Evolutionary conservation across 306 rosid species (phyloP), one percentile per base, ranked within the genome.

Genomic region (Ammopiptanthus mongolicus): DNA sequence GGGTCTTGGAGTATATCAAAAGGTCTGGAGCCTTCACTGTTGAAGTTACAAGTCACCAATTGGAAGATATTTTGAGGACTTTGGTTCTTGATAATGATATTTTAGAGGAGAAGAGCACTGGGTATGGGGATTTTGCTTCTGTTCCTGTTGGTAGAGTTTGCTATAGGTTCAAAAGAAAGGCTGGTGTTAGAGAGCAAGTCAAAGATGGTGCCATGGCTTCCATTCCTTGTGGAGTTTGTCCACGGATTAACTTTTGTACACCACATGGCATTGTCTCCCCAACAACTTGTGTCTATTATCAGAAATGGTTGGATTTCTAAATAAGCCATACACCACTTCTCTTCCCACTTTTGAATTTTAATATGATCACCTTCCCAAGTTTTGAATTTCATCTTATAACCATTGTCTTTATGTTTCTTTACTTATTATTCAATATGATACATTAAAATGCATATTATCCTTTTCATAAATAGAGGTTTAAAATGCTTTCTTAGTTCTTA

Each of bases 171-270:
- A 41, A n/a, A 51, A 78, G 63, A 67, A 86, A 84, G 70, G 86
- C 74, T 42, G 48, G 84, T 6, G 15, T 0, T 8, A 77, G 8
- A 57, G 86, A 72, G 41, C 82, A 81, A 3, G 77, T 55, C 0
- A 83, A 56, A 44, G 44, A 14, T 10, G 86, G 84, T 23, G 84
- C 81, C 36, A 71, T 87, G 89, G 87, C 90, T 77, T 89, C 95
- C 60, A 79, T 82, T 80, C 91, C 90, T 4, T 89, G 95, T 29
- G 91, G 88, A 61, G 88, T 85, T 74, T 89, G 95, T 73, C 90
- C 91, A 0, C 42, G 84, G 37, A 85, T 81, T 2, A 81, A 50
- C 56, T n/a, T 44, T 6, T 87, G 95, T 72, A 51, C 90, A 3
- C 81, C 87, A 0, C 74, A 89, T 60, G 88, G 91, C 58, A 60